Conservation (phyloP, 495 filamentous ascomycete genomes). For the Rhizodiscina lignyota region DNA sequence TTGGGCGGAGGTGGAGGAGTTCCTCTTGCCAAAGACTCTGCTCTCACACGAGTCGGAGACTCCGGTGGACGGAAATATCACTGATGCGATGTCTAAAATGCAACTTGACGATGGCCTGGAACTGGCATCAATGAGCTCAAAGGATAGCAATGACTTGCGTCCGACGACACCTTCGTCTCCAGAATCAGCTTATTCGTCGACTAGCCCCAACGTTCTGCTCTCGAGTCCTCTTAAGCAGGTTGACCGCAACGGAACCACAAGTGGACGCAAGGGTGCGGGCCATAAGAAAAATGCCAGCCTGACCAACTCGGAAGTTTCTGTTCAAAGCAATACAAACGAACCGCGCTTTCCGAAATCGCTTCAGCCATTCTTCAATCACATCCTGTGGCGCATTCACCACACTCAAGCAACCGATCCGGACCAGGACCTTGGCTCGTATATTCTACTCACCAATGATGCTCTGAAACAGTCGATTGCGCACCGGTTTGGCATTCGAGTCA, state of each 20-base stretch:
- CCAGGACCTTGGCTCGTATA: conserved; percentile 29
- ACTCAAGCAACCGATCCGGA: conserved; percentile 18
- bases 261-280: no score
- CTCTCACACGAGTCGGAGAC: conserved; percentile 29
- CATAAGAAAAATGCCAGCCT: no score
- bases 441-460: conserved; percentile 40
- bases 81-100: conserved; percentile 7
- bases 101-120: conserved; percentile 31
- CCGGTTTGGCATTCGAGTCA: conserved; percentile 41
- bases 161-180: conserved; percentile 31
- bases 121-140: conserved; percentile 31
- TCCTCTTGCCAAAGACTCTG: conserved; percentile 26
- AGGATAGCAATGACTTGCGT: conserved; percentile 28
- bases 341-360: conserved; percentile 26
- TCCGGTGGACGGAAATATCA: conserved; percentile 20
- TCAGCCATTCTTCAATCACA: conserved; percentile 42
- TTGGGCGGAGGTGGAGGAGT: conserved; percentile 48
- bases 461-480: conserved; percentile 37
- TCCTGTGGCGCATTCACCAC: conserved; percentile 43
- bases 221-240: conserved; percentile 33
- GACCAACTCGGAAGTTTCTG: no score
- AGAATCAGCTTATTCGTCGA: conserved; percentile 22
- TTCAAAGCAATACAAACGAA: no score
- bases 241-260: no score
- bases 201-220: conserved; percentile 14